Conservation (phyloP, 1,139 yeast species). For the Geotrichum klebahnii region DNA sequence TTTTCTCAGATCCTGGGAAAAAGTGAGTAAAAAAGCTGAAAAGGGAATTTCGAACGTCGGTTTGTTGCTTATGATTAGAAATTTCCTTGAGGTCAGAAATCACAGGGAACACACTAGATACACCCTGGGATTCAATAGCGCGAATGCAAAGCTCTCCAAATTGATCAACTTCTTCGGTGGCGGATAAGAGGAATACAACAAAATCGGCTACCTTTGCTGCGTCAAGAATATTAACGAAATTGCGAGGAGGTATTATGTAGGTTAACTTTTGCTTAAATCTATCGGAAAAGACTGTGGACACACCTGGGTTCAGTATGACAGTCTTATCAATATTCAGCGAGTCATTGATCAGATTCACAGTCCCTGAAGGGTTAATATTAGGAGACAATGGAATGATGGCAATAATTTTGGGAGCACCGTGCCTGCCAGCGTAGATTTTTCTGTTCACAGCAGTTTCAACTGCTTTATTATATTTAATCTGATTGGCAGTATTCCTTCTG, state of each 20-base stretch:
- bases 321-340: conserved; percentile 32
- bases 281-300: conserved; percentile 42
- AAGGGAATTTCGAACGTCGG: conserved; percentile 74
- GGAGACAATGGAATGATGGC: conserved; percentile 74
- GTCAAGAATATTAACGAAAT: conserved; percentile 70
- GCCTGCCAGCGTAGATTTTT: conserved; percentile 71
- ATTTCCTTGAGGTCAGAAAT: conserved; percentile 65
- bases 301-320: conserved; percentile 38
- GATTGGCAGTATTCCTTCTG: conserved; percentile 75
- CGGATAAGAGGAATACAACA: conserved; percentile 81
- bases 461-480: conserved; percentile 70
- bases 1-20: conserved; percentile 79
- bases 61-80: conserved; percentile 72
- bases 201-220: conserved; percentile 86
- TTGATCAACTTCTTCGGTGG: conserved; percentile 73
- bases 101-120: conserved; percentile 75
- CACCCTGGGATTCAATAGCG: conserved; percentile 88
- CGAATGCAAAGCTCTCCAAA: conserved; percentile 87
- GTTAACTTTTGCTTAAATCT: conserved; percentile 75
- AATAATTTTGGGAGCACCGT: conserved; percentile 78
- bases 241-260: conserved; percentile 60
- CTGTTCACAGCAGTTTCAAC: conserved; percentile 46
- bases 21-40: conserved; percentile 81
- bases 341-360: conserved; percentile 46
- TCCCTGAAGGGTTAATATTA: conserved; percentile 59